Base-by-base conservation (phyloP, 2,329 filamentous ascomycete species). In the Cladophialophora exuberans region DNA sequence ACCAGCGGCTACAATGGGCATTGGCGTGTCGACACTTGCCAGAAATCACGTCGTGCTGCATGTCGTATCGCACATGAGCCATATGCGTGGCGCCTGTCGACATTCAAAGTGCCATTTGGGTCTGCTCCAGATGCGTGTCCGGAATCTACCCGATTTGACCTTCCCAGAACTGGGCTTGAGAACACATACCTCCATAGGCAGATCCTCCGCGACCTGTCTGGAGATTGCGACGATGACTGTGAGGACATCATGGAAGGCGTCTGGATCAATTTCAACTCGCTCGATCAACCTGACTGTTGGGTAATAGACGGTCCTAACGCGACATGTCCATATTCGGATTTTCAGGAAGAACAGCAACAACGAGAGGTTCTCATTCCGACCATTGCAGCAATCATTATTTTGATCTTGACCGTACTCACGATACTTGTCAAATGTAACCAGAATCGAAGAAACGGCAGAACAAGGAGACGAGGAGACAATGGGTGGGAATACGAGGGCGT, bases 401-500 rank as follows among this genome's bases (percentile, higher is more conserved):
- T 85, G 43, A 72, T 86, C 15, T 68, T 85, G n/a, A 78, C 82
- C 0, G 79, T 77, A 0, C 66, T 86, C 64, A 86, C 83, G 0
- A 67, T 86, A 10, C 83, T 86, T 60, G 79, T 84, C 45, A 87
- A 87, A 65, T 85, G 82, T 65, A 84, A 83, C 58, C 78, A 82
- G 3, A 86, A 86, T 67, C 69, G 83, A 56, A 75, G 76, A 36
- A 79, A 78, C 61, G 79, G 75, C 41, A 74, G 77, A 59, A 75
- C 77, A 42, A 73, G 74, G 22, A 77, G 76, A 64, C 76, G 79
- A 63, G 73, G 81, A 43, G 73, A 75, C 56, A 69, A 74, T 49
- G 82, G 82, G 1, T 85, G 83, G 79, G 82, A 86, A 63, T 87
- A 88, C 72, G 85, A 88, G 66, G 85, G 85, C 13, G 83, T 88